phyloP scores from a whole-genome alignment of 345 rosid genomes.

The Salix caprea region DNA sequence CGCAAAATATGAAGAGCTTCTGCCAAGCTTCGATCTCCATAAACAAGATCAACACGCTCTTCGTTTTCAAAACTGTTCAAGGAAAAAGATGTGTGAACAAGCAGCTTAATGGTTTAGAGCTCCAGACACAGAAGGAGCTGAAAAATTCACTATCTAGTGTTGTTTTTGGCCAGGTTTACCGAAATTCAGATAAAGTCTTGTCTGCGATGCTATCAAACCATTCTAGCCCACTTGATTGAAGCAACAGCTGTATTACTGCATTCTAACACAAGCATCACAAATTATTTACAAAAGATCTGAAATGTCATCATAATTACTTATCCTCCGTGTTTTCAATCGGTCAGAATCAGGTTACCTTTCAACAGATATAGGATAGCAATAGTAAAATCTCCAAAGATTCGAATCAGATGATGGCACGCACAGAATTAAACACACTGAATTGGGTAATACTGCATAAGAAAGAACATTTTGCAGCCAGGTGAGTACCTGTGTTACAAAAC shows the following conservation, averaged over 20 bases:
- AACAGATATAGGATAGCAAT: no score
- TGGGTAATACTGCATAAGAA: neutral
- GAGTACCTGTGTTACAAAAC: slow-evolving; percentile 38
- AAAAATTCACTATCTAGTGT: neutral
- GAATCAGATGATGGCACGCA: neutral
- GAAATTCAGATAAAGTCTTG: slow-evolving; percentile 29
- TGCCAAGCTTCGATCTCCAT: slow-evolving; percentile 29
- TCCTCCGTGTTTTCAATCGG: neutral
- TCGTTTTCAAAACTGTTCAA: slow-evolving; percentile 28
- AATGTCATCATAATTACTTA: neutral
- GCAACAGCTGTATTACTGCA: slow-evolving; percentile 37
- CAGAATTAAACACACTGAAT: neutral
- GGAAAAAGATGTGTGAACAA: neutral
- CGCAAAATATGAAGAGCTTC: slow-evolving; percentile 28
- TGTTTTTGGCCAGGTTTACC: slow-evolving; percentile 5
- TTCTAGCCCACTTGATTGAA: slow-evolving; percentile 40
- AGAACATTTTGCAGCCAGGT: neutral
- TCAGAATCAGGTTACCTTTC: neutral
- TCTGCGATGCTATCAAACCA: slow-evolving; percentile 46
- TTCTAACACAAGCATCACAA: slow-evolving; percentile 13
- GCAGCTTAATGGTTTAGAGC: neutral
- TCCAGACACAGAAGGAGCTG: neutral
- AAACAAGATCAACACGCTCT: slow-evolving; percentile 18
- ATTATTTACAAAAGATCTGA: neutral
- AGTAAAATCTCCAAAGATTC: no score